Conservation (phyloP, 2,329 filamentous ascomycete species). For the Hypomyces perniciosus region DNA sequence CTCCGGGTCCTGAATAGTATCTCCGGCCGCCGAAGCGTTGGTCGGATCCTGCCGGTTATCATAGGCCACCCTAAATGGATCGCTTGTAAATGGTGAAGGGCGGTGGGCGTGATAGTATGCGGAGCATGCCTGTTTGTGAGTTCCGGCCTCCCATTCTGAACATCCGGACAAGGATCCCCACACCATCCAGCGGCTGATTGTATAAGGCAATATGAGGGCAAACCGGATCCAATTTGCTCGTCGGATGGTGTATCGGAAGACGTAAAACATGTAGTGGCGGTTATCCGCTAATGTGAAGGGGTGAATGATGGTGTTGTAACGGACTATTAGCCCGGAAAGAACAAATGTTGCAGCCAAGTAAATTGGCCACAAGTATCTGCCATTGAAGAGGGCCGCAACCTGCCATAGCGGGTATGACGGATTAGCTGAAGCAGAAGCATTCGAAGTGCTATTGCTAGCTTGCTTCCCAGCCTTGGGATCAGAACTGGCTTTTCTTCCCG, state of each 20-base stretch:
- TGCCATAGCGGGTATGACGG: slow-evolving; percentile 14
- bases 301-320: slow-evolving; percentile 87
- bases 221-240: slow-evolving; percentile 60
- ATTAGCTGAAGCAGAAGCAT: neutral
- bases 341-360: slow-evolving; percentile 31
- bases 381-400: slow-evolving; percentile 20
- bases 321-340: slow-evolving; percentile 47
- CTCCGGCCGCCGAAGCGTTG: slow-evolving; percentile 1
- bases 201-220: slow-evolving; percentile 63
- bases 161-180: slow-evolving; percentile 56
- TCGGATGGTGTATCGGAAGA: slow-evolving; percentile 79
- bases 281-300: slow-evolving; percentile 96
- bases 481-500: neutral
- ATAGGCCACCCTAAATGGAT: slow-evolving; percentile 21
- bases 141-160: slow-evolving; percentile 16
- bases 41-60: neutral
- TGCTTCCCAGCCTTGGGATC: neutral
- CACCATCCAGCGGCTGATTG: slow-evolving; percentile 60
- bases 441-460: neutral
- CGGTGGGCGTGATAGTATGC: neutral
- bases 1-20: neutral
- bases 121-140: slow-evolving; percentile 4
- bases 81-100: slow-evolving; percentile 20
- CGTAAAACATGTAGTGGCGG: slow-evolving; percentile 93
- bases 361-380: slow-evolving; percentile 31